Base-by-base conservation (phyloP, 2,329 filamentous ascomycete genomes). In the Ophiognomonia clavigignenti-juglandacearum region DNA sequence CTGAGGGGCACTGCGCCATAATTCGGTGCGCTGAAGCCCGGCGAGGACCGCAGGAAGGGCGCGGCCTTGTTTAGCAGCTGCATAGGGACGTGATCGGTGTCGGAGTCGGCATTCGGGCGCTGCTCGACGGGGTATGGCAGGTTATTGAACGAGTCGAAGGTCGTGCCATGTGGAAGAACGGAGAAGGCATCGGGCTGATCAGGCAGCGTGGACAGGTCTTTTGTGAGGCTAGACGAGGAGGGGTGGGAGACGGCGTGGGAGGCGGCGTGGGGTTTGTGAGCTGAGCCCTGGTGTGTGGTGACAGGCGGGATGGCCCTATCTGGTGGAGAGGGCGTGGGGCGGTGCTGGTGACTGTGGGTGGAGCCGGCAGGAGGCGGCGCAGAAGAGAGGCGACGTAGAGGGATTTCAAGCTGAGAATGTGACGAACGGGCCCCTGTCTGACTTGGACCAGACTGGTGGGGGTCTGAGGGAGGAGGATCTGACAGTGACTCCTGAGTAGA, bases 1-100 rank as follows among this genome's bases (percentile, higher is more conserved):
- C 45, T 49, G 18, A 58, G 53, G 22, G 58, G 54, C 27, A 64
- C 57, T 47, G 64, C 57, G 39, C 64, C 64, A 40, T 67, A 67
- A 20, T 59, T 61, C 29, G 63, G 61, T 41, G 57, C 60, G 44
- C 40, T 45, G 51, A 61, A 62, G 54, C 57, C 58, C 39, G 60
- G 56, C 45, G 60, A 58, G 45, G 59, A 59, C 53, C 62, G 61
- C 45, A 64, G 56, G 22, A 58, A 56, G 35, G 59, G 55, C 20
- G 51, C 54, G 14, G 54, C 51, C 51, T 56, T 56, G 40, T 54
- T 60, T 51, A 43, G 48, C 43, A 52, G 38, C 40, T 45, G 48
- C 45, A 48, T 53, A 27, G 53, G 50, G 42, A 49, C 39, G 29
- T 52, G 37, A 23, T 49, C 42, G 38, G 29, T 16, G 24, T 24